Evolutionary conservation across 73 alveolate species (phyloP).

Genomic region (Paramecium bursaria): DNA sequence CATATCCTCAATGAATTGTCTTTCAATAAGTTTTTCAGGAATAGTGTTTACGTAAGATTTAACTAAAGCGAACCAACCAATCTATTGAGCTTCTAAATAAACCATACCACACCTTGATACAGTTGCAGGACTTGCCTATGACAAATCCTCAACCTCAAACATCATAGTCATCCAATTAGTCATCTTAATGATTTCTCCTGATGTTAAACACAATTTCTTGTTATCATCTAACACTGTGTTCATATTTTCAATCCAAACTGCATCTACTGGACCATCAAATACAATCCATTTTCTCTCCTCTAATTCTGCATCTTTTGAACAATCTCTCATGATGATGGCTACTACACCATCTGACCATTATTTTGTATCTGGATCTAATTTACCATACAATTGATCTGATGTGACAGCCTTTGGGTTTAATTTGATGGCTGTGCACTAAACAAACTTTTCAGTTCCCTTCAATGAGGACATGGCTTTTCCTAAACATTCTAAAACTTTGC

Average conservation of each 20-base stretch:
- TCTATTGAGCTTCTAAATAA: conserved; percentile 94
- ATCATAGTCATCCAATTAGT: conserved; percentile 98
- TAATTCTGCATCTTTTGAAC: conserved; percentile 87
- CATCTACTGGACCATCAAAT: conserved; percentile 97
- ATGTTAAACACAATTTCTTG: conserved; percentile 87
- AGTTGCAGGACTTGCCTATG: conserved; percentile 99
- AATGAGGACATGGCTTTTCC: conserved; percentile 95
- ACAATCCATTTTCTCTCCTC: conserved; percentile 92
- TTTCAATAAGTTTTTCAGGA: conserved; percentile 5
- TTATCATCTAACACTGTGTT: conserved; percentile 96
- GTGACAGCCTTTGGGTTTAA: conserved; percentile 88
- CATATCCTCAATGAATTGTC: conserved; percentile 7
- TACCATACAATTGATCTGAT: conserved; percentile 83
- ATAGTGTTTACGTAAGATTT: conserved; percentile 43
- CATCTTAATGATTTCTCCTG: conserved; percentile 96
- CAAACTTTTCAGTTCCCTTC: conserved; percentile 51
- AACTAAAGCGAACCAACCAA: conserved; percentile 73
- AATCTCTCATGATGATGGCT: conserved; percentile 94
- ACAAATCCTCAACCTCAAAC: conserved; percentile 99
- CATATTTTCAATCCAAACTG: conserved; percentile 97
- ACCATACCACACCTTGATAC: conserved; percentile 99
- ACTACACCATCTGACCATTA: conserved; percentile 98
- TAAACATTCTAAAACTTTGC: conserved; percentile 83
- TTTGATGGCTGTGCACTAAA: conserved; percentile 75
- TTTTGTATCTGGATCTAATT: conserved; percentile 83